Evolutionary conservation across 2,329 filamentous ascomycete species (phyloP), one percentile per base, ranked within the genome.

Genomic region (Didymella glomerata): DNA sequence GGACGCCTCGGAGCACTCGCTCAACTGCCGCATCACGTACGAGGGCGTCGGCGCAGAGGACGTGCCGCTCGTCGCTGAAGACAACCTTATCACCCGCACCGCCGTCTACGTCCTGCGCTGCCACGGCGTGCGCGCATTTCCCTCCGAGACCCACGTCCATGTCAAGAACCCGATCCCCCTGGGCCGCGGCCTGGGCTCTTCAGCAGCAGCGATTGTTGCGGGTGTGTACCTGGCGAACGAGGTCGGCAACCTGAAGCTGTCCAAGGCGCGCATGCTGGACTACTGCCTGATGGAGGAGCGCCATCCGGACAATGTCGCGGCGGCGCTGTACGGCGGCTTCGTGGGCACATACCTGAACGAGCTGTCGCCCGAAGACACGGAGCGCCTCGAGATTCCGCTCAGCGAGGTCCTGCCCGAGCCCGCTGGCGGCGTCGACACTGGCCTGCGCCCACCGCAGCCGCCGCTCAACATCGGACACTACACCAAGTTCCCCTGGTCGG

Each of bases 331-430:
- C 72, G 95, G 95, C 67, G 95, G 95, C 30, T 98, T 99, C 68
- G 93, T 99, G 25, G 95, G 95, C 61, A 97, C 94, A 18, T 98
- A 98, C 75, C 86, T 98, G 61, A 96, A 96, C 80, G 94, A 96
- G 60, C 84, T 98, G 66, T 88, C 91, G 66, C 91, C 93, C 3
- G 92, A 93, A 77, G 94, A 98, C 72, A 89, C 93, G 61, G 92
- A 92, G 62, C 87, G 95, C 63, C 93, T 90, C 67, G 95, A 98
- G 79, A 97, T 99, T 57, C 95, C 95, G 4, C 86, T 97, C 30
- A 93, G 91, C 66, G 95, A 99, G 79, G 95, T 98, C 34, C 84
- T 98, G 16, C 94, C 94, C 1, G 87, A 91, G 46, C 93, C 93
- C 0, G 93, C 93, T 9, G 95, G 95, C 62, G 95, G 95, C 52